Base-by-base conservation (phyloP, 352 stramenopile genomes). In the Pythium plurisporium region DNA sequence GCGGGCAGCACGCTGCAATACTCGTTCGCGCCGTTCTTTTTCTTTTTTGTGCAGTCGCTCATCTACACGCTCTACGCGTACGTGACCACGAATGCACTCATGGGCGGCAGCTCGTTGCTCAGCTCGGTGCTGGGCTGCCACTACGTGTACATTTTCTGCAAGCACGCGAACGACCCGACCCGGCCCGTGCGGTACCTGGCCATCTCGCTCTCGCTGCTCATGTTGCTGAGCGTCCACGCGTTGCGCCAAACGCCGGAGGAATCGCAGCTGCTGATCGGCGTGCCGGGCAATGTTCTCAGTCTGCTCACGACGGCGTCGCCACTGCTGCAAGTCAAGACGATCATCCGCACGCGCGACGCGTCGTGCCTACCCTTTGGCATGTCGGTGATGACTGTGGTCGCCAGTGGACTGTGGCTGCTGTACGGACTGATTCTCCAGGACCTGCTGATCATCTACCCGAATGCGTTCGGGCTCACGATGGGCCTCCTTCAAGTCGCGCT, bases 11-110 rank as follows among this genome's bases (percentile, higher is more conserved):
- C 83, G 38, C 59, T 90, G 36, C 79, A 89, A 68, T 90, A 86
- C 63, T 67, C 81, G 42, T 91, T 91, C 57, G 79, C 76, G 30
- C 83, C 81, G 6, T 91, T 91, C 60, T 93, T 89, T 62, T 91
- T 91, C 66, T 93, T 87, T 69, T 85, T 91, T 30, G 67, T 93
- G 52, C 74, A 87, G 65, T 89, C 72, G n/a, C 49, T 87, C n/a
- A 89, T 90, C 53, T 89, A 89, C 65, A 82, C 80, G 43, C 65
- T 93, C 45, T 91, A 93, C 54, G 79, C 62, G 12, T 86, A 72
- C 43, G 82, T 72, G 43, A 90, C 76, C 20, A 51, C 64, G 22
- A 91, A 93, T 37, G 22, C 56, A 23, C 49, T 93, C 27, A 82
- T 93, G 64, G 70, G 67, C 30, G 60, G 63, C 41, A 90, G 79